These are phyloP conservation scores for Lunularia cruciata DNA, from an alignment of 225 moss, liverwort and hornwort genomes.

Conservation along the genomic window DNA sequence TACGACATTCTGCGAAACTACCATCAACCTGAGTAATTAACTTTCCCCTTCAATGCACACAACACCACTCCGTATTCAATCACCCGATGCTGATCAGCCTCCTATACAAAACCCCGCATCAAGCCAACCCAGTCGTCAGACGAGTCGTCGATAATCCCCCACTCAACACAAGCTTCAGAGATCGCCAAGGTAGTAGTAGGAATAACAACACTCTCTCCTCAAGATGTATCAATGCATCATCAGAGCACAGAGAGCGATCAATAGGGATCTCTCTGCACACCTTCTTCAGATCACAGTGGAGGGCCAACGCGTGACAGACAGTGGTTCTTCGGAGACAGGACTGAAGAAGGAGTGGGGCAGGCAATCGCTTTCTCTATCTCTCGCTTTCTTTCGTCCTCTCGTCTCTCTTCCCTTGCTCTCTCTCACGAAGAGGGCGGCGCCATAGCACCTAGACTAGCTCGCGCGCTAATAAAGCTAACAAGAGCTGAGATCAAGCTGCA, in stretches of 20 bases:
- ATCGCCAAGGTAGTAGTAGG: background rate
- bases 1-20: background rate
- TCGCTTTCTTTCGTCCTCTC: background rate
- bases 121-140: no score
- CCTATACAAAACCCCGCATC: no score
- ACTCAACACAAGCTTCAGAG: background rate
- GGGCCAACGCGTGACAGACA: background rate
- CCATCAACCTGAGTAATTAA: background rate
- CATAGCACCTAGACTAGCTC: constrained; percentile 9
- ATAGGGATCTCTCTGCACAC: background rate
- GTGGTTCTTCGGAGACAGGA: background rate
- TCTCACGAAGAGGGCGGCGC: constrained; percentile 4
- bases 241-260: background rate
- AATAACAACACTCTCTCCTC: background rate
- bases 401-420: background rate
- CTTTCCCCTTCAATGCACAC: background rate
- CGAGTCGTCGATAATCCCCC: background rate
- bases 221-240: background rate
- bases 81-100: background rate
- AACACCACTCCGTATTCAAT: background rate
- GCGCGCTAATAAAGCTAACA: background rate
- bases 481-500: background rate
- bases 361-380: background rate
- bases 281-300: background rate
- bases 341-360: background rate